These are phyloP conservation scores for Lindgomyces ingoldianus DNA, from an alignment of 495 filamentous ascomycete species.

Conservation along the genomic window DNA sequence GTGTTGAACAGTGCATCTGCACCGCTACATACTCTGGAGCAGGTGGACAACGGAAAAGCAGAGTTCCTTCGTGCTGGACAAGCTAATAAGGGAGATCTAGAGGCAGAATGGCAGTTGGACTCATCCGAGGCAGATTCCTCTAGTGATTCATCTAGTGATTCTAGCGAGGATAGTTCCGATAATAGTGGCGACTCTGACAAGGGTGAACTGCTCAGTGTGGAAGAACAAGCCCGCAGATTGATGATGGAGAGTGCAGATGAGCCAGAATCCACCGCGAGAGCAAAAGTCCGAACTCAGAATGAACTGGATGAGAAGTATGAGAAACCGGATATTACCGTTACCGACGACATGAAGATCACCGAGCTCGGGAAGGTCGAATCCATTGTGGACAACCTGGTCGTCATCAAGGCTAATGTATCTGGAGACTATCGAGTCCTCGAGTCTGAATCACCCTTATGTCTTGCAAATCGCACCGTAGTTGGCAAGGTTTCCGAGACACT, in stretches of 20 bases:
- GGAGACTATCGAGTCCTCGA: conserved; percentile 84
- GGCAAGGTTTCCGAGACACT: conserved; percentile 80
- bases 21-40: neutral
- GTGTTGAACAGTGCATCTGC: neutral
- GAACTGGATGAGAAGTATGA: conserved; percentile 61
- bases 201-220: conserved; percentile 70
- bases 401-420: conserved; percentile 76
- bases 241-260: conserved; percentile 84
- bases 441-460: conserved; percentile 76
- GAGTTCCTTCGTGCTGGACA: conserved; percentile 48
- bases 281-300: conserved; percentile 74
- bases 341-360: conserved; percentile 70
- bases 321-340: conserved; percentile 73
- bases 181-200: conserved; percentile 54
- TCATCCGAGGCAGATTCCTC: conserved; percentile 53
- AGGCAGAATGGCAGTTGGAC: conserved; percentile 73
- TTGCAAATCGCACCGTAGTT: conserved; percentile 70
- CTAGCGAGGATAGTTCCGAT: conserved; percentile 57
- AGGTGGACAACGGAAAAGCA: conserved; percentile 26
- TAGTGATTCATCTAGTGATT: conserved; percentile 42
- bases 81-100: conserved; percentile 58
- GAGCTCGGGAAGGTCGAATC: conserved; percentile 71
- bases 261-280: conserved; percentile 49
- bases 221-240: conserved; percentile 75
- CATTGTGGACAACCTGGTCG: conserved; percentile 70